Percentiles rank a stretch among this genome's conserved stretches.
Conservation (phyloP, 2,329 filamentous ascomycete species). For the Alternaria angustiovoidea region DNA sequence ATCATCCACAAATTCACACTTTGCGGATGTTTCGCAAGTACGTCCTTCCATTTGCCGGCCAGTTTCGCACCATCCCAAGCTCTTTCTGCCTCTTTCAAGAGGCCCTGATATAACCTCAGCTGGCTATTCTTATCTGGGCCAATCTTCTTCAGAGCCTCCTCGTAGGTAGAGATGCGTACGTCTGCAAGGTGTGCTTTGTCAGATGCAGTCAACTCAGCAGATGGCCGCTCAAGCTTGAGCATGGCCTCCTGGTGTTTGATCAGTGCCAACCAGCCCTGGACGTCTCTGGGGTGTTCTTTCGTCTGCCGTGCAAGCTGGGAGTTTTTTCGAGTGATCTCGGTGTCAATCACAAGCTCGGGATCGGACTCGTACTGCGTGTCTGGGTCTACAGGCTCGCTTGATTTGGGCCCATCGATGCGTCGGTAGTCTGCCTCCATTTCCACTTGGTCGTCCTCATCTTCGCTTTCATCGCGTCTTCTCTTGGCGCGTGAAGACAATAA, state of each 20-base stretch:
- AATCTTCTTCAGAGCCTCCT: conserved; percentile 74
- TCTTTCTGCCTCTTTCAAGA: conserved; percentile 77
- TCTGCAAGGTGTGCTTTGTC: conserved; percentile 76
- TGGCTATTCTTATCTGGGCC: conserved; percentile 55
- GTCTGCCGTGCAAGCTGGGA: conserved; percentile 70
- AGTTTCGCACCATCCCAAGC: conserved; percentile 74
- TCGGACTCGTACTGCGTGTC: conserved; percentile 49
- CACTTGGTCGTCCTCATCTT: conserved; percentile 19
- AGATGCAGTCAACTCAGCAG: conserved; percentile 61
- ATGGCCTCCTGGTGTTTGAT: conserved; percentile 79
- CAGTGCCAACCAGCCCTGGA: conserved; percentile 79
- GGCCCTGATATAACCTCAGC: conserved; percentile 69
- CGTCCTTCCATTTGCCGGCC: conserved; percentile 70
- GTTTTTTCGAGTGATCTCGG: conserved; percentile 59
- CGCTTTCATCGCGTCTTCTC: conserved; percentile 30
- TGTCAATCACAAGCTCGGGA: conserved; percentile 24
- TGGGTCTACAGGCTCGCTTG: conserved; percentile 39
- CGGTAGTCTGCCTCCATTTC: conserved; percentile 45
- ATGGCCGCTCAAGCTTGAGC: conserved; percentile 59
- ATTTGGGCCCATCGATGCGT: conserved; percentile 41
- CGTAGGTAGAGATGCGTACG: conserved; percentile 80
- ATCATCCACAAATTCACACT: conserved; percentile 75
- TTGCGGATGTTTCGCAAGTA: conserved; percentile 63
- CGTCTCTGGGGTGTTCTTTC: conserved; percentile 70
- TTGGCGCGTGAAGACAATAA: conserved; percentile 30